A percentile compares a stretch with the other conserved stretches of the same genome.
Conservation (phyloP, 2,329 filamentous ascomycete genomes). For the Ascomycota sp. region DNA sequence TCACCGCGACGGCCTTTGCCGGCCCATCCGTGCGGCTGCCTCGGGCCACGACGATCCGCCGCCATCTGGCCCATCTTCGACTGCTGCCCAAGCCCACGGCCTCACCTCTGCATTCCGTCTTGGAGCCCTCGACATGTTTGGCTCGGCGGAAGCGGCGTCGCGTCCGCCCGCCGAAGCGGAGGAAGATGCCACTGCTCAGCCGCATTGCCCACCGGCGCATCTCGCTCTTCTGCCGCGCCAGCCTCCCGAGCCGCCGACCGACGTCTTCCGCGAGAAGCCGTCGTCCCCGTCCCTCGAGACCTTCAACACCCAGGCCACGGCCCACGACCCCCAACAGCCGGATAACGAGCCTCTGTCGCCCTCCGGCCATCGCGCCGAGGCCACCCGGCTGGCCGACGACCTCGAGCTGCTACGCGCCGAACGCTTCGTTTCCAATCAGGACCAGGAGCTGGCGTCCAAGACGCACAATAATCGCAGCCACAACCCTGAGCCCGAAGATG, state of each 20-base stretch:
- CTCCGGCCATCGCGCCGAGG: conserved; percentile 11
- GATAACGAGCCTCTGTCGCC: conserved; percentile 7
- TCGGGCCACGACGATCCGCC: too few relatives aligned
- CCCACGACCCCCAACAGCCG: conserved; percentile 6
- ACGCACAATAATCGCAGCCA: conserved; percentile 11
- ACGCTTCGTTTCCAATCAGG: conserved; percentile 21
- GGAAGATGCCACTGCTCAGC: too few relatives aligned
- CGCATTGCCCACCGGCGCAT: too few relatives aligned
- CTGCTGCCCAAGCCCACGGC: too few relatives aligned
- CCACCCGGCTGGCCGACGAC: conserved; percentile 22
- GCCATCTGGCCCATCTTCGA: too few relatives aligned
- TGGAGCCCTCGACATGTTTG: too few relatives aligned
- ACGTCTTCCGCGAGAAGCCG: conserved; percentile 7
- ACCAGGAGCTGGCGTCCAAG: conserved; percentile 9
- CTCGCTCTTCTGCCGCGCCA: too few relatives aligned
- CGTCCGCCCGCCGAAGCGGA: too few relatives aligned
- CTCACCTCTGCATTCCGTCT: too few relatives aligned
- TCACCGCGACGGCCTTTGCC: too few relatives aligned
- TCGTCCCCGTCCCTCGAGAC: conserved; percentile 10
- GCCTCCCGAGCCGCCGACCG: not conserved
- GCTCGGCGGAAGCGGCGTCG: too few relatives aligned
- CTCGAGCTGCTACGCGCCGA: conserved; percentile 26
- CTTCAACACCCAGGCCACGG: conserved; percentile 8
- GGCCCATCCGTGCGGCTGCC: too few relatives aligned
- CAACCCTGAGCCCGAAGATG: conserved; percentile 19